Base-by-base conservation (phyloP, 2,329 filamentous ascomycete species). In the Ophiostoma novo-ulmi region DNA sequence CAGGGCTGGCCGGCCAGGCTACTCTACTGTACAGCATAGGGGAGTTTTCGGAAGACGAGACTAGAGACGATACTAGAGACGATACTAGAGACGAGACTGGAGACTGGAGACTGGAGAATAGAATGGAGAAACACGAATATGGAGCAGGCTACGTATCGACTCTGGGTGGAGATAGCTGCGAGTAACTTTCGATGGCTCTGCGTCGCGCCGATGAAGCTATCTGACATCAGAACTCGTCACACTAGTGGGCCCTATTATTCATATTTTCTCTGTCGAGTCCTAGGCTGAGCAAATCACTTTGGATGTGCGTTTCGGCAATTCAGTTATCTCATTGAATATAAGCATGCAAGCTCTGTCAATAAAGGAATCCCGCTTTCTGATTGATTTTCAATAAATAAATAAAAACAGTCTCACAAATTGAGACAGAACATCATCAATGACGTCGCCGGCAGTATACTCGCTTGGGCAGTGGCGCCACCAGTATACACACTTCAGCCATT, bases 181-280 rank as follows among this genome's bases (percentile, higher is more conserved):
- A 58, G 52, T 58, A 58, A 58, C 52, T 22, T 26, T 58, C 52
- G 52, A 58, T 58, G 52, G 52, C 52, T 58, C 61, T 64, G 61
- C 61, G 31, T 64, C 35, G 61, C 61, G 31, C 35, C 61, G 61
- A 64, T 65, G 63, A 65, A 36, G 63, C 36, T 65, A 65, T 36
- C 35, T 64, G 61, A 36, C 61, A 64, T 64, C 61, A 64, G 31
- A 63, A 36, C 31, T 63, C 26, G 58, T 36, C 61, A 64, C 14
- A 38, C 11, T 36, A 64, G 31, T 64, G 61, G 61, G 35, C 20
- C 61, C 7, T 22, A 39, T n/a, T 39, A 20, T 8, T 5, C 14
- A 11, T 64, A 22, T 13, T 13, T 44, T 11, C 39, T 41, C 5
- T 14, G 39, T 41, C 11, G 39, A 44, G 39, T 17, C 11, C 38